phyloP scores from a whole-genome alignment of 306 rosid species.

The Pterocarpus macrocarpus region DNA sequence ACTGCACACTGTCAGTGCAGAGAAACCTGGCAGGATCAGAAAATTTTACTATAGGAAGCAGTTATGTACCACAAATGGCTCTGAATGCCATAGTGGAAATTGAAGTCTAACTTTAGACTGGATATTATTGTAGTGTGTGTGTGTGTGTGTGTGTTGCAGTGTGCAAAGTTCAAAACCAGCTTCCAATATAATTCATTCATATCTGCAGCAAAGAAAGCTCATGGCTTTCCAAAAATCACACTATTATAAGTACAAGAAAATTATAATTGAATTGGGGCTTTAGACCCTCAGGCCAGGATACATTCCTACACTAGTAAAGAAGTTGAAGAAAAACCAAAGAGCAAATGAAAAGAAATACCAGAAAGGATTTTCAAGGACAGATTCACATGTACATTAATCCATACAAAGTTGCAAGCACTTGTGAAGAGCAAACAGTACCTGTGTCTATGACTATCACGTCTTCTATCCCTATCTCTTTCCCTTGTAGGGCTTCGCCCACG shows the following conservation, averaged over 20 bases:
- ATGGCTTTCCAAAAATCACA: constrained; percentile 2
- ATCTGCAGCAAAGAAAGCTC: background rate
- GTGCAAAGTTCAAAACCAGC: constrained; percentile 52
- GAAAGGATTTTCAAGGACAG: constrained; percentile 7
- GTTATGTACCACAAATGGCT: constrained; percentile 69
- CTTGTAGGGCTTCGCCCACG: constrained; percentile 90
- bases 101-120: constrained; percentile 41
- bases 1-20: constrained; percentile 99
- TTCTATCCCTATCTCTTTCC: constrained; percentile 91
- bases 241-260: constrained; percentile 17
- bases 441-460: constrained; percentile 91
- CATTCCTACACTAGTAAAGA: constrained; percentile 21
- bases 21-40: constrained; percentile 98
- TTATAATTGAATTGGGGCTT: constrained; percentile 7
- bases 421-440: constrained; percentile 60
- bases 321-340: constrained; percentile 13
- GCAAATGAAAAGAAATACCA: constrained; percentile 10
- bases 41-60: constrained; percentile 80
- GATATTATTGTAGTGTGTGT: background rate
- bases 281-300: background rate
- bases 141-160: constrained; percentile 8
- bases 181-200: constrained; percentile 56
- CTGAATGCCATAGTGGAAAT: constrained; percentile 74
- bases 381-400: background rate
- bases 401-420: constrained; percentile 9